These are phyloP conservation scores for Yamadazyma atmosphaerica DNA, from an alignment of 1,139 yeast species.

Conservation along the genomic window DNA sequence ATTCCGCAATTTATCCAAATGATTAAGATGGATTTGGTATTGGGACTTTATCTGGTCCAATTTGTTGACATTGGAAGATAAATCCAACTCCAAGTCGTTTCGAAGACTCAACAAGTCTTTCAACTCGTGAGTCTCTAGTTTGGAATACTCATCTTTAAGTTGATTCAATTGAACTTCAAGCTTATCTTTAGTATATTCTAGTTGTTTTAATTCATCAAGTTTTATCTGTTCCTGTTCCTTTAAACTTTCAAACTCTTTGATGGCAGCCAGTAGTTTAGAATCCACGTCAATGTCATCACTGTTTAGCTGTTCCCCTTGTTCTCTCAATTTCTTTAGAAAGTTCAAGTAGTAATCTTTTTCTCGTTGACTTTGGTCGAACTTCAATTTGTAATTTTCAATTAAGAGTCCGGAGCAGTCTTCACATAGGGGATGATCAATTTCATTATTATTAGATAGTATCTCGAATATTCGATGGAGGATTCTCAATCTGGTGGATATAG, in stretches of 20 bases:
- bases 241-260: constrained; percentile 40
- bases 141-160: constrained; percentile 41
- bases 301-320: constrained; percentile 31
- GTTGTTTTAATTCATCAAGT: constrained; percentile 41
- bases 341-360: constrained; percentile 80
- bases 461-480: constrained; percentile 65
- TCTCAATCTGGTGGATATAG: constrained; percentile 45
- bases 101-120: constrained; percentile 42
- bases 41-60: constrained; percentile 62
- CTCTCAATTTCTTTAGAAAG: constrained; percentile 68
- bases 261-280: constrained; percentile 40
- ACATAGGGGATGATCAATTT: constrained; percentile 87
- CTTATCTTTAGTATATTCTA: constrained; percentile 43
- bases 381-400: constrained; percentile 64
- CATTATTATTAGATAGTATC: constrained; percentile 58
- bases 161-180: constrained; percentile 39
- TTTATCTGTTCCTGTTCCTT: constrained; percentile 34
- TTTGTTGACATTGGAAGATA: constrained; percentile 49
- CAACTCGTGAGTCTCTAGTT: constrained; percentile 42
- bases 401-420: constrained; percentile 75
- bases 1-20: constrained; percentile 67
- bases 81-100: constrained; percentile 54
- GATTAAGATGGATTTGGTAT: constrained; percentile 60
- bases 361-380: constrained; percentile 70
- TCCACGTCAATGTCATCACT: constrained; percentile 23